Evolutionary conservation across 345 rosid genomes (phyloP), one percentile per base, ranked within the genome.

Genomic region (Crucihimalaya himalaica): DNA sequence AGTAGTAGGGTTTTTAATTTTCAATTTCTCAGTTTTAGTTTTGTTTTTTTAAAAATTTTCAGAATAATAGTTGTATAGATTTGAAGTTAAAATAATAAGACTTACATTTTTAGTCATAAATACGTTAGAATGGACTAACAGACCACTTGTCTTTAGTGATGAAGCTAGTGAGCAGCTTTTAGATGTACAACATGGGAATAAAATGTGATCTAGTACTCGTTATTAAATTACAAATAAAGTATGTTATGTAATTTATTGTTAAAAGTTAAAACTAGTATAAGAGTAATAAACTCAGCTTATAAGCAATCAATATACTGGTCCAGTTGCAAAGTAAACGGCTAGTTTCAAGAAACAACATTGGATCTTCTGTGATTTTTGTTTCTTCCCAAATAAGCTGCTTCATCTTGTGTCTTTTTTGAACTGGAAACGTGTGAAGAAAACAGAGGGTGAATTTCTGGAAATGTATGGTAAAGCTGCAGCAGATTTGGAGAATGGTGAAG

Each of bases 401-500:
- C 52, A 63, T 42, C 51, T 42, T 28, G 43, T 37, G 52, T 64
- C 12, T 79, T 21, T 69, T n/a, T n/a, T n/a, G 31, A 66, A 64
- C 79, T 89, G 97, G 96, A 91, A n/a, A n/a, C n/a, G 51, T 81
- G 53, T 63, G 96, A 87, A 74, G 97, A 89, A 91, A 91, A n/a
- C 96, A 3, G 87, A 89, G 70, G 90, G 86, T 78, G 87, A 91
- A 72, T 87, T 89, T 76, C 77, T 91, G 43, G 90, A 89, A 79
- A 87, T 96, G 71, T 86, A 91, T 85, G 97, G 93, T 47, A 74
- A 76, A 82, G 87, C 87, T 29, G 97, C 97, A 37, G 73, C 72
- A 45, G 89, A 79, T 27, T 80, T 89, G 77, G 90, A 87, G 37
- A 71, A 84, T 45, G 70, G 74, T 62, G 43, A 51, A 46, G 62